Base-by-base conservation (phyloP, 2,329 filamentous ascomycete genomes). In the Lithohypha guttulata region DNA sequence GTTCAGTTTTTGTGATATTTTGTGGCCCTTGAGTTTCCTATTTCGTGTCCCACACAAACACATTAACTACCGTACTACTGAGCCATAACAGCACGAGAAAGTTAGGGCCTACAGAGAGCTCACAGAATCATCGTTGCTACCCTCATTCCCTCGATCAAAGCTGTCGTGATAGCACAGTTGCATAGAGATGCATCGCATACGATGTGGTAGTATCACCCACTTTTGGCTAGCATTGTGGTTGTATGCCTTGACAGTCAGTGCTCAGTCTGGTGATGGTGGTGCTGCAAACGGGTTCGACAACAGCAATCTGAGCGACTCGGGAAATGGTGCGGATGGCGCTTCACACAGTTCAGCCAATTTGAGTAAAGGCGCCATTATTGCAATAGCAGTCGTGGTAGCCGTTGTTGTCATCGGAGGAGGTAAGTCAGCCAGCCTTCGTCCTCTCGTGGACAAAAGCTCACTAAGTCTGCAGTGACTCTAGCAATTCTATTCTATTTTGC, bases 401-500 rank as follows among this genome's bases (percentile, higher is more conserved):
- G 57, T 73, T 9, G 75, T 84, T 6, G 70, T 76, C 23, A 64
- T 86, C 13, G 62, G 82, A 42, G 82, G 82, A 58, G 73, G 83
- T 87, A 66, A 56, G 75, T 59, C 38, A 42, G 28, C 30, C 30
- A 17, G 7, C 6, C 17, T 21, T 20, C 8, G 20, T 6, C 32
- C 32, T 15, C 21, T 38, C 19, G 35, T 22, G n/a, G 28, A 21
- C 22, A 19, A 7, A 41, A 9, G 10, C 14, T 34, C 21, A 32
- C 20, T 5, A 21, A 31, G 4, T 23, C 6, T 8, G 18, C 36
- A 49, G 46, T 33, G 27, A 46, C 46, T 3, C 41, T 46, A 22
- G 73, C 77, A 2, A 63, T 75, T 2, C 73, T 91, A 19, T 93
- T 82, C 64, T 84, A 79, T 58, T 58, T 89, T 25, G 81, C 84